Base-by-base conservation (phyloP, 495 filamentous ascomycete species). In the Mycothermus thermophilus region DNA sequence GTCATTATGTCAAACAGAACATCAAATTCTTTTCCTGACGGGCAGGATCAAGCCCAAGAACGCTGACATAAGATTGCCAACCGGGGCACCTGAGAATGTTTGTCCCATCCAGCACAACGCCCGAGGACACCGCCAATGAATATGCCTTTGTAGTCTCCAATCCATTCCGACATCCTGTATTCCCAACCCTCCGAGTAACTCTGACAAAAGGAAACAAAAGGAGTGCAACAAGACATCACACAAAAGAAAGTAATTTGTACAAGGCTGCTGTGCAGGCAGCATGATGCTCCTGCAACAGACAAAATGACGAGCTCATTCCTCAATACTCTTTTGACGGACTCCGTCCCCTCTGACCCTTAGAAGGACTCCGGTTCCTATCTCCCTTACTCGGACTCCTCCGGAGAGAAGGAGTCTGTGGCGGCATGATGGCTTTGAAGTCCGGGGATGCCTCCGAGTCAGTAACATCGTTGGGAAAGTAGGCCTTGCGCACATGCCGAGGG, bases 301-400 rank as follows among this genome's bases (percentile, higher is more conserved):
- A n/a, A 17, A 26, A 4, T 5, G 8, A 13, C n/a, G n/a, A 3
- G 1, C 7, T 1, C 1, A 5, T 4, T 7, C 6, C 24, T 32
- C 36, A 65, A 26, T 59, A 60, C n/a, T n/a, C 54, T 41, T 38
- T 64, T 66, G 18, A 35, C 42, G 7, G 54, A 37, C 61, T 66
- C 24, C 52, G 27, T 20, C 32, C 47, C 22, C 52, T 37, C 17
- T 34, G 46, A 1, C 41, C 39, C 47, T 63, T 64, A 1, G 55
- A 44, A 3, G 62, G 60, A 37, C 63, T 67, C 22, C 57, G 44
- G 0, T 53, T 48, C 32, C 63, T 50, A 11, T 66, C 62, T 8
- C 55, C 51, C 34, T 66, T 68, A 16, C 59, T 57, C 0, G 64
- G 63, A 26, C 64, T 67, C 15, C 55, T 48, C 39, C 57, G 47